Conservation (phyloP, 148 eudicot species). For the Fagopyrum esculentum region DNA sequence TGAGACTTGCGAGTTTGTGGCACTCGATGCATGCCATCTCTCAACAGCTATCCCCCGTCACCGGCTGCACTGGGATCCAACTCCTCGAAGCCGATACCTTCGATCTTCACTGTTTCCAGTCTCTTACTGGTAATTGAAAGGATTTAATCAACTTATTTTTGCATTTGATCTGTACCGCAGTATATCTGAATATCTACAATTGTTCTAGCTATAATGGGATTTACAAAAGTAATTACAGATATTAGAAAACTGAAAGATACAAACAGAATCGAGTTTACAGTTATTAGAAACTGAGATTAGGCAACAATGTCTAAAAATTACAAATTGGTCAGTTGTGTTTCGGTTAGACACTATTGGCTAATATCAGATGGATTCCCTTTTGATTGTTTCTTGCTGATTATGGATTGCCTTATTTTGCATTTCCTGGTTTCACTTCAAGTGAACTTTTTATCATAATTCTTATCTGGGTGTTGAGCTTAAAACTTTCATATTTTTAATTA, state of each 20-base stretch:
- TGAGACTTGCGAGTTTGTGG: conserved; percentile 96
- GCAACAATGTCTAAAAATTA: too few species aligned
- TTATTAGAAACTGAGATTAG: too few species aligned
- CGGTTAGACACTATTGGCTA: neutral
- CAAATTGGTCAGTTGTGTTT: neutral
- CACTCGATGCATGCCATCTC: conserved; percentile 99
- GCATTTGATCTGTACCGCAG: too few species aligned
- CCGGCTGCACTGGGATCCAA: conserved; percentile 70
- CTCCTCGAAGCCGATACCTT: conserved; percentile 91
- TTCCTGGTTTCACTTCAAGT: neutral
- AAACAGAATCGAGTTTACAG: too few species aligned
- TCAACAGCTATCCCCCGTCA: conserved; percentile 86
- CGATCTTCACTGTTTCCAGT: conserved; percentile 94
- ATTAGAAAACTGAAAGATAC: too few species aligned
- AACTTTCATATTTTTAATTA: neutral
- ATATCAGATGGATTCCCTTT: neutral
- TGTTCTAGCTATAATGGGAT: too few species aligned
- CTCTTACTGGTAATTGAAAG: conserved; percentile 62
- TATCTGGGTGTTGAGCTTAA: neutral
- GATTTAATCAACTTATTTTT: too few species aligned
- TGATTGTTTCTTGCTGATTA: neutral
- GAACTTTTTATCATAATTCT: neutral
- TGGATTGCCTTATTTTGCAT: neutral
- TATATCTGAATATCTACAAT: too few species aligned
- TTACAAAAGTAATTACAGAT: too few species aligned